Conservation (phyloP, 805 yeast species). For the Ogataea neopini region DNA sequence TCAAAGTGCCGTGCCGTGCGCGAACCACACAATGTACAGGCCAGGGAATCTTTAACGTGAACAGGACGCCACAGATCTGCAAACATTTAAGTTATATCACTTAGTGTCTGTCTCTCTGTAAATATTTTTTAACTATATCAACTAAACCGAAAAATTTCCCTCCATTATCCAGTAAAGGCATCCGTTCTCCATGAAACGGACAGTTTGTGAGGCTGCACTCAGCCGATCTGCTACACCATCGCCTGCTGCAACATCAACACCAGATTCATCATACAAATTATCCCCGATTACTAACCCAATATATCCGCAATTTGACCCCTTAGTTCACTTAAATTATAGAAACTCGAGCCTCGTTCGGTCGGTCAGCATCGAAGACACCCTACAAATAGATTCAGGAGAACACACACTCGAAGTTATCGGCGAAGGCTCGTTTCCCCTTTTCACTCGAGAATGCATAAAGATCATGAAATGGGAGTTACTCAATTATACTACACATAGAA, state of each 20-base stretch:
- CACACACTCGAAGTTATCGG: slow-evolving; percentile 28
- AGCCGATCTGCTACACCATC: slow-evolving; percentile 3
- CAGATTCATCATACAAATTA: slow-evolving; percentile 3
- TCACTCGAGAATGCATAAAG: slow-evolving; percentile 44
- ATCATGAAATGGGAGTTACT: slow-evolving; percentile 43
- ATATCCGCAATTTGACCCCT: slow-evolving; percentile 28
- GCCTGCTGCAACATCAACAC: slow-evolving; percentile 2
- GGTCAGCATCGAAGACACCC: slow-evolving; percentile 11
- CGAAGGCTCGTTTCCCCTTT: slow-evolving; percentile 42
- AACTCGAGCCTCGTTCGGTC: slow-evolving; percentile 18
- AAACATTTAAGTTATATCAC: too few species aligned
- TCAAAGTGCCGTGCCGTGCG: slow-evolving; percentile 1
- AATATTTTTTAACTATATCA: neutral
- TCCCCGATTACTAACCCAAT: slow-evolving; percentile 5
- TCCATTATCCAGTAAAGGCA: too few species aligned
- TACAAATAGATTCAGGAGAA: slow-evolving; percentile 17
- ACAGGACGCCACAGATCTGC: neutral
- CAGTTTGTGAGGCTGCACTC: neutral
- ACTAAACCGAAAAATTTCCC: neutral
- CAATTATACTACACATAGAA: slow-evolving; percentile 26
- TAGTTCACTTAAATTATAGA: slow-evolving; percentile 24
- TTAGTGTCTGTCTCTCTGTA: too few species aligned
- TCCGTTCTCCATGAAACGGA: slow-evolving; percentile 7
- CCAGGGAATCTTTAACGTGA: neutral
- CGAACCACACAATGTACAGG: neutral